A percentile compares a stretch with the other conserved stretches of the same genome.
Conservation (phyloP, 2,329 filamentous ascomycete species). For the Nigrospora sphaerica region DNA sequence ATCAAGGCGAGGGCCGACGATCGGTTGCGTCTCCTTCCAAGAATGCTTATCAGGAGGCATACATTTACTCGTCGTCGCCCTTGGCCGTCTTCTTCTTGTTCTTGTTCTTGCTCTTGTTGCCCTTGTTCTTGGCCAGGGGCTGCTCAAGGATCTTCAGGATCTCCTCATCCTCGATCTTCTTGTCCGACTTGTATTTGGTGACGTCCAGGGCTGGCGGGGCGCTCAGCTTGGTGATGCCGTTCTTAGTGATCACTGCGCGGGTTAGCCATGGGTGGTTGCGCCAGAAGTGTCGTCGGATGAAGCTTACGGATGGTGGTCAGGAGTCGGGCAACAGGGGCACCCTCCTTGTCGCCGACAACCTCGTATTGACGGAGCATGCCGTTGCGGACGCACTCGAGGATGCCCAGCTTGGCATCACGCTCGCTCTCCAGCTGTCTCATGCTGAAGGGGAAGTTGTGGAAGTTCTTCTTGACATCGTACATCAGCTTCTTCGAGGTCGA, state of each 20-base stretch:
- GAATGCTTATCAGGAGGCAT: not conserved
- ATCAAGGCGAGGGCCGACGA: no score
- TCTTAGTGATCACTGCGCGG: constrained; percentile 83
- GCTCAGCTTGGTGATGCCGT: constrained; percentile 82
- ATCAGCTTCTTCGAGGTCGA: constrained; percentile 87
- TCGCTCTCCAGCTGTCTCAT: constrained; percentile 95
- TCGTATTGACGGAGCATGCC: constrained; percentile 95
- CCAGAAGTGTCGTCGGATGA: constrained; percentile 8
- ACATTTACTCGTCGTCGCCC: constrained; percentile 11
- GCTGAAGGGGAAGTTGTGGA: constrained; percentile 96
- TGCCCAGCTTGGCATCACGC: constrained; percentile 88
- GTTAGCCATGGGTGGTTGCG: constrained; percentile 7
- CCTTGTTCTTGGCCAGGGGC: constrained; percentile 78
- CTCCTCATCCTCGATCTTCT: constrained; percentile 97
- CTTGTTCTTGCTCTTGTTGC: constrained; percentile 89
- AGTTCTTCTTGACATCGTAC: constrained; percentile 94
- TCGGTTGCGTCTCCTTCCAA: no score
- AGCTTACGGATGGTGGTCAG: constrained; percentile 87
- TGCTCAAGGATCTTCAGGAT: constrained; percentile 90
- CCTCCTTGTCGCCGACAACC: constrained; percentile 89
- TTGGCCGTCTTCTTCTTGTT: constrained; percentile 60
- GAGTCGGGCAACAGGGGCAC: constrained; percentile 73
- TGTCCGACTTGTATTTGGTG: constrained; percentile 83
- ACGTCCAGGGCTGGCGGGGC: constrained; percentile 70
- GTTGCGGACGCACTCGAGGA: constrained; percentile 90